Evolutionary conservation across 129 eudicot species (phyloP), one percentile per base, ranked within the genome.

Genomic region (Flaveria brownii): DNA sequence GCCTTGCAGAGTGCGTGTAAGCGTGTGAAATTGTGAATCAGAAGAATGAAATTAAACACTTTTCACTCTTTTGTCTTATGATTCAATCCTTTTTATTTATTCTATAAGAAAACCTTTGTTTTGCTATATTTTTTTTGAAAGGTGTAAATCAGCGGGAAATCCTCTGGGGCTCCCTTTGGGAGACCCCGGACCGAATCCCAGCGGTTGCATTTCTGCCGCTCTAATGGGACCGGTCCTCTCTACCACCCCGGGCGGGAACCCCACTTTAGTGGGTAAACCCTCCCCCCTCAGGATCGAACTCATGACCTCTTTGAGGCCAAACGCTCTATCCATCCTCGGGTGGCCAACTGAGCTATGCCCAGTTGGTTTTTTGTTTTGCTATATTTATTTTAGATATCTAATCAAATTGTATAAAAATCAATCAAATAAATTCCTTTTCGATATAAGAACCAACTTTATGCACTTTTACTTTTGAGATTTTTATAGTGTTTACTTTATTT

Each of bases 21-120:
- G 54, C 55, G 72, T 68, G 72, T 68, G n/a, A n/a, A n/a, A n/a
- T n/a, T n/a, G n/a, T n/a, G 55, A 10, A 25, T 68, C 52, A 41
- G 50, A 45, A 26, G 55, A 68, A 68, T 20, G 46, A 10, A 68
- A 41, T 42, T 68, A 9, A 9, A 42, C 36, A 68, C 33, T 68
- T 43, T 11, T 11, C 52, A 67, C 51, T n/a, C 52, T 42, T 66
- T 36, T 39, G 66, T 63, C 69, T 39, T 66, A 36, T 66, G 17
- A 39, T 66, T 66, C 50, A 66, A n/a, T 1, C 71, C 51, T 39
- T n/a, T 16, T 63, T 43, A 1, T 63, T 33, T 63, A 30, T 30
- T 28, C 10, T 14, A 14, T 63, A 14, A 15, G 33, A 62, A 28
- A 13, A 22, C 17, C 41, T 28, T 14, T 59, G 4, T 14, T 49